A percentile compares a stretch with the other conserved stretches of the same genome.
Evolutionary conservation across 75 land plant genomes (phyloP).

Genomic region (Picea sitchensis): DNA sequence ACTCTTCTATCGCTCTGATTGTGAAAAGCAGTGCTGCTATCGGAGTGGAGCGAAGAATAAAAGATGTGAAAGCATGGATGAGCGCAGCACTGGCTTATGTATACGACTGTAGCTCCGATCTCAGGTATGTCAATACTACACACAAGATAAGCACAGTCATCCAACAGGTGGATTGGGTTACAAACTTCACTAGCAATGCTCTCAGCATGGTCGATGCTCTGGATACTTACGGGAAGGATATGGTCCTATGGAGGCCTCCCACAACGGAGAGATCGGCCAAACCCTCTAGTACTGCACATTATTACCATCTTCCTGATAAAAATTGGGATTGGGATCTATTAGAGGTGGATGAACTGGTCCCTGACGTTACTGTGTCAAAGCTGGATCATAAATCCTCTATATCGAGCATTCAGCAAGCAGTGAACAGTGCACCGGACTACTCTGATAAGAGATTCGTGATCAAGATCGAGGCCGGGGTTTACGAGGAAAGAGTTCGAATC

Average conservation of each 20-base stretch:
- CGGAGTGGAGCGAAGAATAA: too few species aligned
- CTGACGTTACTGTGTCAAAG: conserved; percentile 20
- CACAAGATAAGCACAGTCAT: neutral
- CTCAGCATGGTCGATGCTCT: conserved; percentile 55
- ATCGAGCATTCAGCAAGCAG: conserved; percentile 58
- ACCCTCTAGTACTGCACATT: too few species aligned
- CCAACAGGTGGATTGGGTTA: conserved; percentile 24
- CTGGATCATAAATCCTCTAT: neutral
- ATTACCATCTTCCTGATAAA: neutral
- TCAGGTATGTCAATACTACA: conserved; percentile 45
- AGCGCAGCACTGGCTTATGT: conserved; percentile 58
- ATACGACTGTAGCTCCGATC: conserved; percentile 54
- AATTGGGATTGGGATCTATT: neutral
- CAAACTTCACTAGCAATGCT: conserved; percentile 57
- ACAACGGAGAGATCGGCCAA: conserved; percentile 26
- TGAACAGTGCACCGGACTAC: conserved; percentile 52
- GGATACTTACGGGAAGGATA: conserved; percentile 29
- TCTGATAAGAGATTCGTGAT: conserved; percentile 35
- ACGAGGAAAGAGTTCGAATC: conserved; percentile 62
- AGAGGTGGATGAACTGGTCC: conserved; percentile 3
- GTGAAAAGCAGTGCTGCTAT: neutral
- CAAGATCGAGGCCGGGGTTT: conserved; percentile 59
- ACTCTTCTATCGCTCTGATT: neutral
- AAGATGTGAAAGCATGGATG: conserved; percentile 15
- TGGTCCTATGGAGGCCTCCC: conserved; percentile 41